Conservation (phyloP, 306 rosid species). For the Acacia crassicarpa region DNA sequence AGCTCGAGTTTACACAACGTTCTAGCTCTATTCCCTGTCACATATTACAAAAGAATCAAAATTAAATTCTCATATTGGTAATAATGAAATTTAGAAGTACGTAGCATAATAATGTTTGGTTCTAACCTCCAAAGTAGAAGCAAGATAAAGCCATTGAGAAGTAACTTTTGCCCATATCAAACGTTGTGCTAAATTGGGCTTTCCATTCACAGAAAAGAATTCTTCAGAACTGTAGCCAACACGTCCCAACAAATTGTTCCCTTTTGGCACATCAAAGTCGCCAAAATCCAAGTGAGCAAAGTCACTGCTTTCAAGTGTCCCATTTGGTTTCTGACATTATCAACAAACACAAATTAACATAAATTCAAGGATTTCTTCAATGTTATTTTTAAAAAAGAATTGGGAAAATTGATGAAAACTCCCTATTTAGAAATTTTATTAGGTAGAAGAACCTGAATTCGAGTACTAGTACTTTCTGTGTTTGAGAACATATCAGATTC, state of each 20-base stretch:
- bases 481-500: too few species aligned
- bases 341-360: background rate
- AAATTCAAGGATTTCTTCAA: too few species aligned
- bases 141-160: constrained; percentile 43
- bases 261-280: constrained; percentile 36
- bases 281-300: constrained; percentile 38
- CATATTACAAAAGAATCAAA: too few species aligned
- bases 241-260: constrained; percentile 39
- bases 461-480: too few species aligned
- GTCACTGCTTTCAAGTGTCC: constrained; percentile 17
- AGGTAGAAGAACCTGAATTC: too few species aligned
- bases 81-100: background rate
- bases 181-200: constrained; percentile 20
- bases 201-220: constrained; percentile 30
- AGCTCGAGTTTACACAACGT: constrained; percentile 41
- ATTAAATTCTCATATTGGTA: too few species aligned
- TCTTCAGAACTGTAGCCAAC: constrained; percentile 35
- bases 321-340: constrained; percentile 40
- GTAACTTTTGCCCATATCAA: constrained; percentile 39
- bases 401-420: background rate
- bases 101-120: background rate
- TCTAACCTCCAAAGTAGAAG: constrained; percentile 41
- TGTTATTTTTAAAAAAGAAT: too few species aligned
- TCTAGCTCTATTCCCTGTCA: constrained; percentile 38
- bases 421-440: too few species aligned